Evolutionary conservation across 2,329 filamentous ascomycete species (phyloP), one percentile per base, ranked within the genome.

Genomic region (Magnaporthiopsis rhizophila): DNA sequence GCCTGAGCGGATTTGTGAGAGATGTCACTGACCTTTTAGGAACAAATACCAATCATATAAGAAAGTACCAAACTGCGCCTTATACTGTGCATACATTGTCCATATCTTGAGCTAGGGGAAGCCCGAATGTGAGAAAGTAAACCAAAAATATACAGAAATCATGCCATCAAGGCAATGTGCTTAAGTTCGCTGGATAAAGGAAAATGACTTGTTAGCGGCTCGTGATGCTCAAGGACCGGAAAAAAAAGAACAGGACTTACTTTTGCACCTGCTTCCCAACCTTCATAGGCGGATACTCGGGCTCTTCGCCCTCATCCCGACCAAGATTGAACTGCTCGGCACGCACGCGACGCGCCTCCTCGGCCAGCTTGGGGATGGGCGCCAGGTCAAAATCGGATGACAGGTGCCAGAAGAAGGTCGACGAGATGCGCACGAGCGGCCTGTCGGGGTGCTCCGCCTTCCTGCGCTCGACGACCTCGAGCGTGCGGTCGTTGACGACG

Each of bases 381-480:
- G 69, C 73, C 8, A 87, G 73, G 64, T 86, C 82, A 65, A 80
- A 80, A 69, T 87, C 84, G 24, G 82, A 85, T 58, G 78, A 79
- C 32, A 87, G 74, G 63, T 86, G 84, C 81, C 83, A 87, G 75
- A 87, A 87, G 65, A 86, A 77, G 3, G 84, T 87, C 61, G 82
- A 85, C 50, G 82, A 85, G 71, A 87, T 86, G 61, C 84, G 77
- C 21, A 86, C 71, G 2, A 83, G 76, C 15, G 84, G 84, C 0
- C 83, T 73, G 24, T 81, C 79, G 0, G 83, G 81, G 13, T 74
- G 68, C 58, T 79, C 74, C 0, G 56, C 63, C 64, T 72, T 74
- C 56, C 84, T 78, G 62, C 71, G 71, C 66, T 77, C 76, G 3
- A 86, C 78, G 2, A 79, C 78, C 15, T 75, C 75, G 1, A 83